Conservation (phyloP, 2,329 filamentous ascomycete species). For the Xylariaceae sp. region DNA sequence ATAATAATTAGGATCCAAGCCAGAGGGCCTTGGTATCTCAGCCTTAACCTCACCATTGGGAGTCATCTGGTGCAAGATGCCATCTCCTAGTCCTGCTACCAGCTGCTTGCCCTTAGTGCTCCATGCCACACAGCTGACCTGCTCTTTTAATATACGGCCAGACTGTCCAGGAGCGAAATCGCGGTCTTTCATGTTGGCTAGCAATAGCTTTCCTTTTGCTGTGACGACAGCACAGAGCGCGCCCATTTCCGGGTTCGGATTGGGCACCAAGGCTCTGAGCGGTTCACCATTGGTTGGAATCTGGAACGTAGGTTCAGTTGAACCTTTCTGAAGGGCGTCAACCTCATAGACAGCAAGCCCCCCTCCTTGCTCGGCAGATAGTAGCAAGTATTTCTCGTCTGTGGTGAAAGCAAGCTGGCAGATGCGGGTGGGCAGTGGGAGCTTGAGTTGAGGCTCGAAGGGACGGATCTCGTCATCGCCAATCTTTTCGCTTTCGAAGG, state of each 20-base stretch:
- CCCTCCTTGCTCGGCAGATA: slow-evolving; percentile 76
- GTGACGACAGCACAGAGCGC: slow-evolving; percentile 80
- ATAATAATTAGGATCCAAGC: slow-evolving; percentile 58
- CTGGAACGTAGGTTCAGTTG: slow-evolving; percentile 66
- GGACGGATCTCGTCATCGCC: slow-evolving; percentile 61
- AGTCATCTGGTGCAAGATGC: slow-evolving; percentile 77
- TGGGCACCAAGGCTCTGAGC: slow-evolving; percentile 72
- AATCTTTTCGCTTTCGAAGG: slow-evolving; percentile 59
- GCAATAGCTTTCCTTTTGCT: slow-evolving; percentile 71
- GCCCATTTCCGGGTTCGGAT: slow-evolving; percentile 69
- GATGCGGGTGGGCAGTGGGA: slow-evolving; percentile 69
- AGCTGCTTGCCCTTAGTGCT: slow-evolving; percentile 91
- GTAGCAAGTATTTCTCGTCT: slow-evolving; percentile 79
- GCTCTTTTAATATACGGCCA: slow-evolving; percentile 61
- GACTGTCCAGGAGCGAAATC: slow-evolving; percentile 53
- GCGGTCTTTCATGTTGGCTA: slow-evolving; percentile 73
- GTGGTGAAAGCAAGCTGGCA: slow-evolving; percentile 88
- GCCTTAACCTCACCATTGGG: slow-evolving; percentile 74
- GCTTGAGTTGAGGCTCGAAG: slow-evolving; percentile 69
- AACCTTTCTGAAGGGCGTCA: slow-evolving; percentile 60
- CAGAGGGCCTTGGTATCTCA: slow-evolving; percentile 72
- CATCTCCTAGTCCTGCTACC: slow-evolving; percentile 78
- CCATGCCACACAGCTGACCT: slow-evolving; percentile 84
- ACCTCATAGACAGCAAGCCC: slow-evolving; percentile 82
- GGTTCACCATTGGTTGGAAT: slow-evolving; percentile 71